Conservation (phyloP, 2,329 filamentous ascomycete genomes). For the Periconia sp. region DNA sequence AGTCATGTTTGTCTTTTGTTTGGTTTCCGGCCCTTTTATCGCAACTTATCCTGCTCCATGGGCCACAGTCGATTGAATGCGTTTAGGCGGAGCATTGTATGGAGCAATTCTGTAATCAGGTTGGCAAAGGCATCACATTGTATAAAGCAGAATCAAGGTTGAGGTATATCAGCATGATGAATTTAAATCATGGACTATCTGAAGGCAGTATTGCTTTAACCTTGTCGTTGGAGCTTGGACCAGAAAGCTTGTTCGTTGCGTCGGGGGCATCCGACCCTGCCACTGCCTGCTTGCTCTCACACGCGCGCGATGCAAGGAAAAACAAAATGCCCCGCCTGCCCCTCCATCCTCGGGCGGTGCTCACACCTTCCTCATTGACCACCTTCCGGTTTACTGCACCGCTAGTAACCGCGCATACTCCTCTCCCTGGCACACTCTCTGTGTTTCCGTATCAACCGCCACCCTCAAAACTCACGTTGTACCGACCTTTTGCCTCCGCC, state of each 20-base stretch:
- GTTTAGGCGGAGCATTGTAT: no score
- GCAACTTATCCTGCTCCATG: background rate
- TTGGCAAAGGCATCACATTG: no score
- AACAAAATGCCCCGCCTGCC: slow-evolving; percentile 23
- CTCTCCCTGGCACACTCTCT: slow-evolving; percentile 11
- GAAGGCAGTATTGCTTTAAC: background rate
- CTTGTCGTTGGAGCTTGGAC: slow-evolving; percentile 1
- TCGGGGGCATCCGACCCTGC: background rate
- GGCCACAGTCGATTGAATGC: no score
- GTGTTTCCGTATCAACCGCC: slow-evolving; percentile 8
- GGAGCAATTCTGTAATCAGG: no score
- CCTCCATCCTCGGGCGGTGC: slow-evolving; percentile 11
- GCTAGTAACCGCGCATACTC: slow-evolving; percentile 31
- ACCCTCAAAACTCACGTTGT: slow-evolving; percentile 15
- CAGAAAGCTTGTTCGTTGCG: background rate
- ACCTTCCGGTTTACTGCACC: slow-evolving; percentile 16
- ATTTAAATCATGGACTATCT: no score
- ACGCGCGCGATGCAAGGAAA: slow-evolving; percentile 2
- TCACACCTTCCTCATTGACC: slow-evolving; percentile 34
- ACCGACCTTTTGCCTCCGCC: slow-evolving; percentile 14
- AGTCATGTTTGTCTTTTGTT: background rate
- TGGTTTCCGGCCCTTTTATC: background rate
- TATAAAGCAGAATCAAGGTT: no score
- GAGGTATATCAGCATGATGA: no score
- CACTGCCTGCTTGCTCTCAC: background rate